Evolutionary conservation across 768 basidiomycete genomes (phyloP), one percentile per base, ranked within the genome.

Genomic region (Erythrobasidium yunnanense): DNA sequence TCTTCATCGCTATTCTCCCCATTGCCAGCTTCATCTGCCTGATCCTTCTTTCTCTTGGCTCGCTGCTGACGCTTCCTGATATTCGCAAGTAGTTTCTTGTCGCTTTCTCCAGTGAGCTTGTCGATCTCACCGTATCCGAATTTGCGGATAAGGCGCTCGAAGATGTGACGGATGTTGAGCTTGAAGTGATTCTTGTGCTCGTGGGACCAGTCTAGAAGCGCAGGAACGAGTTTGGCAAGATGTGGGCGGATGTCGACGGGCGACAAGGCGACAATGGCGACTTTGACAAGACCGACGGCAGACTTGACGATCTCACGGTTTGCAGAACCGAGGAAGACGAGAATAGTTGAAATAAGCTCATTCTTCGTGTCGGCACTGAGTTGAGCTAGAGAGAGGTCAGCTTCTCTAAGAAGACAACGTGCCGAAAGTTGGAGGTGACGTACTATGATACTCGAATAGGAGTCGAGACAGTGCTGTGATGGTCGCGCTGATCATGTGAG

Each of bases 101-200:
- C 85, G 42, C 90, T 87, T 55, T 87, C 88, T 55, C 87, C 86
- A 82, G 72, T 82, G 84, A 33, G 83, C 79, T 70, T 70, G 65
- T 77, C 77, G 1, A 99, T 83, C 47, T 86, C 86, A 42, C 91
- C 84, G 81, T 84, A 95, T 0, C 85, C 86, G 73, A 95, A 95
- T 68, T 90, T 82, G 68, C 93, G 80, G 70, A 97, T 81, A 83
- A 96, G 85, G 51, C 93, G 84, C 79, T 97, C 93, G 72, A 97
- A 92, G 70, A 97, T 91, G 76, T 97, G 92, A 47, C 90, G 84
- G 23, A 95, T 90, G 79, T 96, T 96, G 54, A 82, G 80, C 76
- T 97, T 97, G 84, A 99, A 97, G 74, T 96, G 95, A 73, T 97
- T 97, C 75, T 93, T 93, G 78, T 97, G 93, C 73, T 96, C 92